Percentiles rank a stretch among this genome's conserved stretches.
Evolutionary conservation across 495 filamentous ascomycete species (phyloP).

Genomic region (Immersiella caudata): DNA sequence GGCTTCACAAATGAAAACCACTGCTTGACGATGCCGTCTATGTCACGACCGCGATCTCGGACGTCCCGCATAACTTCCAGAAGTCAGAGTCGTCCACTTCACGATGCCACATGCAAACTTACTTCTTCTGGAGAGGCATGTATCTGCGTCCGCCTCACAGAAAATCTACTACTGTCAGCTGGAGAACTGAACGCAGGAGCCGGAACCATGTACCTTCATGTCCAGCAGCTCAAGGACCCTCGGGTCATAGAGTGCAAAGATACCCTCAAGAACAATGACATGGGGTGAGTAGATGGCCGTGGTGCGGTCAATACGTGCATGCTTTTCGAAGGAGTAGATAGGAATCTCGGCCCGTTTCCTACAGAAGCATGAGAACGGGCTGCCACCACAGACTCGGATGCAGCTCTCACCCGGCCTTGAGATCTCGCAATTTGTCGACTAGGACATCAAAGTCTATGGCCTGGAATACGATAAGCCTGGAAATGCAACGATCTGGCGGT

Average conservation of each 20-base stretch:
- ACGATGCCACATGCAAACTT: slow-evolving; percentile 34
- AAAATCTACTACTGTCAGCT: slow-evolving; percentile 65
- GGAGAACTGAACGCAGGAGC: background rate
- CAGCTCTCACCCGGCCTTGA: slow-evolving; percentile 81
- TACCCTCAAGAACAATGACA: slow-evolving; percentile 93
- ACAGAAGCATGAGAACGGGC: slow-evolving; percentile 11
- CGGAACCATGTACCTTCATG: slow-evolving; percentile 66
- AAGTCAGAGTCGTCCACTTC: background rate
- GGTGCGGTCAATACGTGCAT: slow-evolving; percentile 76
- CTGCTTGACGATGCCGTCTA: slow-evolving; percentile 96
- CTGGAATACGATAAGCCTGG: slow-evolving; percentile 33
- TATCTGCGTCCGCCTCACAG: slow-evolving; percentile 92
- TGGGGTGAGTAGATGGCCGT: slow-evolving; percentile 93
- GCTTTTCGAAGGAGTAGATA: slow-evolving; percentile 92
- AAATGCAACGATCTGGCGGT: background rate
- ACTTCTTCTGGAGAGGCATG: slow-evolving; percentile 91
- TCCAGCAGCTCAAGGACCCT: slow-evolving; percentile 86
- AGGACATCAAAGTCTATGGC: slow-evolving; percentile 94
- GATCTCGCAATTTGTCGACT: slow-evolving; percentile 75
- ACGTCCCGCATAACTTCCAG: slow-evolving; percentile 80
- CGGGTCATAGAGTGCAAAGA: slow-evolving; percentile 89
- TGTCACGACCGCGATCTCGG: slow-evolving; percentile 77
- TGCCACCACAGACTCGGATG: background rate
- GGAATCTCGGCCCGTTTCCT: slow-evolving; percentile 94
- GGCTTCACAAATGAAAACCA: slow-evolving; percentile 97